phyloP scores from a whole-genome alignment of 257 asterid species.

The Cynanchum wilfordii region DNA sequence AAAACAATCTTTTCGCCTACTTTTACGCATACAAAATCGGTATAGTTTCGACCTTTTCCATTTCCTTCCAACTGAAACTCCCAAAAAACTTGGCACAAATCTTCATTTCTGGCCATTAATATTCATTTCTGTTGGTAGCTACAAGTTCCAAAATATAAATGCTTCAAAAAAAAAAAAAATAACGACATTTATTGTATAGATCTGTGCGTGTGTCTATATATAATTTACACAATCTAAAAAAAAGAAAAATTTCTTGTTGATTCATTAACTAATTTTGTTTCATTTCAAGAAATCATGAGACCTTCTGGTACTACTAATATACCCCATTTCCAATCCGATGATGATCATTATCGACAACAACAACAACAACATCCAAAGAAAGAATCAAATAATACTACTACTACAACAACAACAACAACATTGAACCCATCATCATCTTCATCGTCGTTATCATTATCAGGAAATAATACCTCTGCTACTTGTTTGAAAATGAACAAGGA shows the following conservation, averaged over 20 bases:
- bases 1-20: too few relatives aligned
- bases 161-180: not conserved
- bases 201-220: too few relatives aligned
- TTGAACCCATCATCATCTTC: not conserved
- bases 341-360: constrained; percentile 3
- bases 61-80: not conserved
- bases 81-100: not conserved
- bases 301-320: not conserved
- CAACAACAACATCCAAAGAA: constrained; percentile 11
- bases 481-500: constrained; percentile 25
- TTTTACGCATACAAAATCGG: too few relatives aligned
- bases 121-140: not conserved
- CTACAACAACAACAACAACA: not conserved
- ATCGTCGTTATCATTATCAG: too few relatives aligned
- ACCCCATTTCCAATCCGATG: constrained; percentile 13
- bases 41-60: not conserved
- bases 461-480: not conserved
- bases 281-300: constrained; percentile 9
- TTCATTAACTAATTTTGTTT: not conserved
- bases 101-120: constrained; percentile 6
- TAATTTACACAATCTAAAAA: too few relatives aligned
- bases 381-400: not conserved
- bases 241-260: not conserved
- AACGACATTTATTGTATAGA: too few relatives aligned
- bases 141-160: not conserved